These are phyloP conservation scores for Fusarium graminum DNA, from an alignment of 2,329 filamentous ascomycete species.

Conservation along the genomic window DNA sequence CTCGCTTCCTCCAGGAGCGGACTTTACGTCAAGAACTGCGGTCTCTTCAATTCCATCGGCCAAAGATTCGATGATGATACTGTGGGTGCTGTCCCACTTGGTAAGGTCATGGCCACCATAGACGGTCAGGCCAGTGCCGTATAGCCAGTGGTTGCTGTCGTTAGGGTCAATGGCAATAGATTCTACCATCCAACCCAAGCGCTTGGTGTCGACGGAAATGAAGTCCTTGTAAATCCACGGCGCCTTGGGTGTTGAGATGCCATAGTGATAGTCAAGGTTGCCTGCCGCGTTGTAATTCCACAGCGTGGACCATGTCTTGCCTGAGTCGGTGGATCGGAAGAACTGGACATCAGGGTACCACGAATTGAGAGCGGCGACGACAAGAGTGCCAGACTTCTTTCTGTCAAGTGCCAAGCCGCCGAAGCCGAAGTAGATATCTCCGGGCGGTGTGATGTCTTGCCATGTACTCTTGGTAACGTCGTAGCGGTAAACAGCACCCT, in stretches of 20 bases:
- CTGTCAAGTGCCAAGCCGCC: constrained; percentile 68
- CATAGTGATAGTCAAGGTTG: constrained; percentile 61
- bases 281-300: constrained; percentile 66
- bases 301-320: constrained; percentile 65
- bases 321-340: constrained; percentile 68
- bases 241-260: constrained; percentile 60
- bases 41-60: constrained; percentile 69
- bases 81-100: constrained; percentile 65
- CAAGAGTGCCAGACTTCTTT: constrained; percentile 66
- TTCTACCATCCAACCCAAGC: constrained; percentile 73
- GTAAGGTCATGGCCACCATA: constrained; percentile 67
- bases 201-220: constrained; percentile 61
- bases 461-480: constrained; percentile 62
- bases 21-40: constrained; percentile 62
- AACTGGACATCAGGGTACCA: constrained; percentile 71
- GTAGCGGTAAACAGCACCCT: constrained; percentile 67
- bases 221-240: constrained; percentile 68
- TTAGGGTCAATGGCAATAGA: constrained; percentile 68
- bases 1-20: constrained; percentile 63
- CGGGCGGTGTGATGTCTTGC: constrained; percentile 69
- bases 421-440: constrained; percentile 66
- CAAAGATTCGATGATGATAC: constrained; percentile 63
- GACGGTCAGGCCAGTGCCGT: constrained; percentile 69
- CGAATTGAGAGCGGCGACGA: constrained; percentile 68
- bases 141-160: constrained; percentile 71